phyloP scores from a whole-genome alignment of 306 rosid genomes.

The Sicyos edulis region DNA sequence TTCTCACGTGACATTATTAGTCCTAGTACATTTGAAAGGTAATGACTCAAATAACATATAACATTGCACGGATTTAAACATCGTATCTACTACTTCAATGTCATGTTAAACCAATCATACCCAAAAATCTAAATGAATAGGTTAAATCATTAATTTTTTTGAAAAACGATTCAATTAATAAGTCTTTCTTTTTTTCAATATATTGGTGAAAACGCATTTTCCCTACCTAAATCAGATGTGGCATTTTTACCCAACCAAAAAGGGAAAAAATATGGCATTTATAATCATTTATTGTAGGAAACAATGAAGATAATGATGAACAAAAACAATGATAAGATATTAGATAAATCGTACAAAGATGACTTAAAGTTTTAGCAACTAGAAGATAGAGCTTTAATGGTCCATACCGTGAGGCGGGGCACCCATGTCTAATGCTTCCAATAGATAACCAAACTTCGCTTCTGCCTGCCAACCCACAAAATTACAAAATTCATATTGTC shows the following conservation, averaged over 20 bases:
- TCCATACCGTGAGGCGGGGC: conserved; percentile 97
- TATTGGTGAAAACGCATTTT: conserved; percentile 2
- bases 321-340: neutral
- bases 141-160: neutral
- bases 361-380: neutral
- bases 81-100: neutral
- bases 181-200: neutral
- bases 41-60: neutral
- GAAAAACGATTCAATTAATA: neutral
- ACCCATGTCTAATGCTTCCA: conserved; percentile 97
- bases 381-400: conserved; percentile 3
- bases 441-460: conserved; percentile 86
- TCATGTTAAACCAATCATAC: neutral
- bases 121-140: neutral
- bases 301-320: neutral
- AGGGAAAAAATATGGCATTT: neutral
- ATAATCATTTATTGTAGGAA: no score
- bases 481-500: conserved; percentile 10
- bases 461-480: conserved; percentile 59
- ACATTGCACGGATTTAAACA: neutral
- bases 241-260: neutral
- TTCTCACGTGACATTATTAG: no score
- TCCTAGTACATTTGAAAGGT: no score
- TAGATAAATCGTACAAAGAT: neutral
- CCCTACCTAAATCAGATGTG: neutral